Evolutionary conservation across 495 filamentous ascomycete species (phyloP).

Genomic region (Penicillium argentinense): DNA sequence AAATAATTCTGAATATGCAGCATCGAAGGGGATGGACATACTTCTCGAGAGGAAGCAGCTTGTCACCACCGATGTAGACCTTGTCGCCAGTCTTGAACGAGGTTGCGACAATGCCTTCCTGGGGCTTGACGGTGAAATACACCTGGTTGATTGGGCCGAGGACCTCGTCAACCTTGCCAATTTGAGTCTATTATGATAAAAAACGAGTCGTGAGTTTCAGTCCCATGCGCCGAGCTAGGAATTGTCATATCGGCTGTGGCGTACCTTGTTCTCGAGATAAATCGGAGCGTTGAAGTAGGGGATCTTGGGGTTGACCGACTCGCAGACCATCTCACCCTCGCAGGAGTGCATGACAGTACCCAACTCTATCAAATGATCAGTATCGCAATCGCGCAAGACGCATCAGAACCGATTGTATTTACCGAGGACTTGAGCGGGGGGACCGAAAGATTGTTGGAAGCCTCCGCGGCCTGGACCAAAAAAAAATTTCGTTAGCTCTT

Average conservation of each 20-base stretch:
- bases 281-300: conserved; percentile 99
- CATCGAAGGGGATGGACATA: conserved; percentile 27
- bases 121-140: conserved; percentile 96
- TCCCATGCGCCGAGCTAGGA: not conserved
- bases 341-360: conserved; percentile 88
- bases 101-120: conserved; percentile 89
- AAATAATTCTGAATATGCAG: not conserved
- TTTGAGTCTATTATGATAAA: conserved; percentile 45
- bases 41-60: conserved; percentile 89
- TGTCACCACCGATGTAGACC: conserved; percentile 93
- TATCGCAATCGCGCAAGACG: conserved; percentile 2
- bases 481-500: conserved; percentile 44
- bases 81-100: conserved; percentile 96
- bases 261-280: conserved; percentile 96
- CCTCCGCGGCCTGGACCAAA: conserved; percentile 57
- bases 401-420: conserved; percentile 14
- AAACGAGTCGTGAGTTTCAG: conserved; percentile 25
- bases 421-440: conserved; percentile 68
- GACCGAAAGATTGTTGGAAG: conserved; percentile 63
- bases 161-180: conserved; percentile 63
- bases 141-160: conserved; percentile 94
- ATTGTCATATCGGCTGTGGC: conserved; percentile 4
- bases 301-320: conserved; percentile 89
- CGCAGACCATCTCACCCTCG: conserved; percentile 96
- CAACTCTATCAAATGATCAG: conserved; percentile 64